Conservation (phyloP, 2,329 filamentous ascomycete genomes). For the Chalaropsis thielavioides region DNA sequence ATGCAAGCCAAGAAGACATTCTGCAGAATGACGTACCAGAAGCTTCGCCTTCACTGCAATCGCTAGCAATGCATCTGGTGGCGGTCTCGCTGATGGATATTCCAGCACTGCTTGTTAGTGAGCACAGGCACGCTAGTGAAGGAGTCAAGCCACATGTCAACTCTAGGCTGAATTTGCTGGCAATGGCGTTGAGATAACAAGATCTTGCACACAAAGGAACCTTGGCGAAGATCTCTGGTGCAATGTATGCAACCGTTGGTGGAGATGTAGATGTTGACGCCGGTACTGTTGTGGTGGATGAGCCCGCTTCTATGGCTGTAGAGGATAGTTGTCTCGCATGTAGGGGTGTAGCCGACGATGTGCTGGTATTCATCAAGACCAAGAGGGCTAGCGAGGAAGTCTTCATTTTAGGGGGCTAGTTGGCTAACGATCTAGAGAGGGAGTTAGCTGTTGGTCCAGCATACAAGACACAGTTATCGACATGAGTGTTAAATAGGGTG, state of each 20-base stretch:
- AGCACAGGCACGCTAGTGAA: constrained; percentile 11
- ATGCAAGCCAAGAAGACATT: not conserved
- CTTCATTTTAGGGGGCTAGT: not conserved
- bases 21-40: constrained; percentile 8
- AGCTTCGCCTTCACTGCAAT: not conserved
- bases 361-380: not conserved
- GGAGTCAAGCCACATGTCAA: constrained; percentile 5
- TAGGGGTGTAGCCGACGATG: not conserved
- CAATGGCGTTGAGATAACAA: constrained; percentile 9
- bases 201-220: constrained; percentile 10
- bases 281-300: constrained; percentile 2
- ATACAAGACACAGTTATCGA: not conserved
- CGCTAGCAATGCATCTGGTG: constrained; percentile 11
- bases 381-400: not conserved
- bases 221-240: constrained; percentile 4
- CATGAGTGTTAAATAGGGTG: not conserved
- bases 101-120: constrained; percentile 5
- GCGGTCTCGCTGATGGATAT: constrained; percentile 3
- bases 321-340: not conserved
- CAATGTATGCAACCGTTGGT: constrained; percentile 3
- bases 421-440: not conserved
- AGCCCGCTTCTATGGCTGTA: not conserved
- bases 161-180: constrained; percentile 3
- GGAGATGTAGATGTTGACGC: not conserved
- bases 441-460: not conserved